A percentile compares a stretch with the other conserved stretches of the same genome.
phyloP scores from a whole-genome alignment of 768 basidiomycete species.

The Collybia mongolica region DNA sequence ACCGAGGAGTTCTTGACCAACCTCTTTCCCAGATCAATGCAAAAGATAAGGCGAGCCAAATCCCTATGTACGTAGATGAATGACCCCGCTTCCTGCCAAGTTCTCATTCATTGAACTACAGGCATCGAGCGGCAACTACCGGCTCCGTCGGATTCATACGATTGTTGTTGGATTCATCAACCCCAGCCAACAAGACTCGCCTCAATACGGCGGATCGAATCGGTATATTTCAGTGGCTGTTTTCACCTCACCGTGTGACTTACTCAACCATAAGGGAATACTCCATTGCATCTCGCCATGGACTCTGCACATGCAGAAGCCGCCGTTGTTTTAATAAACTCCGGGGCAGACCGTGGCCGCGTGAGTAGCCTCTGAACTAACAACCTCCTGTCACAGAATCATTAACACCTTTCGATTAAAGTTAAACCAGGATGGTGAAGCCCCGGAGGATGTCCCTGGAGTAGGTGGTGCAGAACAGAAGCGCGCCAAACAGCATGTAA shows the following conservation, averaged over 20 bases:
- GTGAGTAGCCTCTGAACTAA: slow-evolving; percentile 45
- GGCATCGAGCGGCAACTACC: slow-evolving; percentile 95
- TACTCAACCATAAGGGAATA: slow-evolving; percentile 64
- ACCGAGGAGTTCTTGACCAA: slow-evolving; percentile 30
- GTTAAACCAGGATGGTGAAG: slow-evolving; percentile 82
- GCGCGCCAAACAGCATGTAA: slow-evolving; percentile 72
- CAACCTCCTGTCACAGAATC: slow-evolving; percentile 10
- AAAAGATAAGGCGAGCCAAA: slow-evolving; percentile 90
- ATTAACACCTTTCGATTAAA: slow-evolving; percentile 29
- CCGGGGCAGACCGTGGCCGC: slow-evolving; percentile 88
- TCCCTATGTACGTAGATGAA: slow-evolving; percentile 65
- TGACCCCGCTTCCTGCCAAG: slow-evolving; percentile 15
- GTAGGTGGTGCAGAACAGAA: slow-evolving; percentile 91
- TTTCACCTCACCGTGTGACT: slow-evolving; percentile 7
- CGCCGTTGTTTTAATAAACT: slow-evolving; percentile 89
- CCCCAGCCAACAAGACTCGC: slow-evolving; percentile 70
- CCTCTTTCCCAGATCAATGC: slow-evolving; percentile 76
- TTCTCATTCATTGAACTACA: slow-evolving; percentile 28
- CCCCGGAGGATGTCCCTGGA: slow-evolving; percentile 87
- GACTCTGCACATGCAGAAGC: slow-evolving; percentile 93
- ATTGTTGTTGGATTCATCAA: slow-evolving; percentile 83
- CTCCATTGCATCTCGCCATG: slow-evolving; percentile 95
- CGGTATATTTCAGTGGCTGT: slow-evolving; percentile 41
- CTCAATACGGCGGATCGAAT: slow-evolving; percentile 85
- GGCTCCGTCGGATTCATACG: slow-evolving; percentile 89